These are phyloP conservation scores for Cryptosporidium sp. DNA, from an alignment of 169 alveolate species.

Conservation along the genomic window DNA sequence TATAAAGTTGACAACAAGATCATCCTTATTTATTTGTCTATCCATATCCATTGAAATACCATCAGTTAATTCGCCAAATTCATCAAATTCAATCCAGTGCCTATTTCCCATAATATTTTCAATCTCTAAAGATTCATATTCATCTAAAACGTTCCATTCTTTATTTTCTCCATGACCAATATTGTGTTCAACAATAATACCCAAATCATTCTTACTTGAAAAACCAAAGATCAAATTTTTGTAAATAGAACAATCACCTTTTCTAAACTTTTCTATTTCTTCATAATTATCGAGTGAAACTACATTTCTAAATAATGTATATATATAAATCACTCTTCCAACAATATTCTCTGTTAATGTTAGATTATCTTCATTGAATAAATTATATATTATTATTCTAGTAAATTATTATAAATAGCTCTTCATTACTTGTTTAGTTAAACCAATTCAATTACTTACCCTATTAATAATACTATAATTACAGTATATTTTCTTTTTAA, in stretches of 20 bases:
- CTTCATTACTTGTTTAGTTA: not conserved
- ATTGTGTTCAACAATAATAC: constrained; percentile 37
- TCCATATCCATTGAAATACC: constrained; percentile 21
- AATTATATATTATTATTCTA: not conserved
- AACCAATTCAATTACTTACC: not conserved
- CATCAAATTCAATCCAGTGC: constrained; percentile 16
- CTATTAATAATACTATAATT: not conserved
- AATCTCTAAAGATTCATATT: not conserved
- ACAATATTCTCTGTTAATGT: constrained; percentile 7
- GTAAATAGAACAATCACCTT: constrained; percentile 3
- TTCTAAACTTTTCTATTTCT: constrained; percentile 33
- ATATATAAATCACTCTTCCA: constrained; percentile 34
- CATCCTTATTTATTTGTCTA: not conserved
- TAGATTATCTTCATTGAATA: not conserved
- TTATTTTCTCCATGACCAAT: constrained; percentile 51
- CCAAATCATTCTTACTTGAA: constrained; percentile 3
- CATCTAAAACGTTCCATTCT: constrained; percentile 34
- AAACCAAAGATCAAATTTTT: constrained; percentile 23
- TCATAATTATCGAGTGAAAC: constrained; percentile 4
- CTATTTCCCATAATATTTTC: not conserved
- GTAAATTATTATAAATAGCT: not conserved
- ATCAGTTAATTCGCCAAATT: constrained; percentile 14
- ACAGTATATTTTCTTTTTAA: not conserved
- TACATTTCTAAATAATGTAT: constrained; percentile 10
- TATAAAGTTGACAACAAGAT: constrained; percentile 12